These are phyloP conservation scores for Spathaspora gorwiae DNA, from an alignment of 805 yeast genomes.

Conservation along the genomic window DNA sequence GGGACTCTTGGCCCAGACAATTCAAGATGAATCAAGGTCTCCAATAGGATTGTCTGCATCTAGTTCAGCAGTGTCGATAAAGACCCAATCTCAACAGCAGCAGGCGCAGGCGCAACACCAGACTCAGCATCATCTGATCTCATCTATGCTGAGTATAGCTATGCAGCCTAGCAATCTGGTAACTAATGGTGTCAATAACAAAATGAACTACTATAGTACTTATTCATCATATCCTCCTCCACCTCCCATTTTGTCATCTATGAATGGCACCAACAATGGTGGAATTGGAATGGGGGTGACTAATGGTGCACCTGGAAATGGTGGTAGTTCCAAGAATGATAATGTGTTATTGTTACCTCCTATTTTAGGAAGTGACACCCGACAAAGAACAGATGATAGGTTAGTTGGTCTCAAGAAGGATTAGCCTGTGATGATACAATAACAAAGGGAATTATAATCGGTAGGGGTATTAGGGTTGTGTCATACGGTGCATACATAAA, in stretches of 20 bases:
- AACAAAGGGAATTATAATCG: too few relatives aligned
- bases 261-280: background rate
- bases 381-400: background rate
- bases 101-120: background rate
- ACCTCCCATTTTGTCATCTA: slow-evolving; percentile 7
- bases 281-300: background rate
- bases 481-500: background rate
- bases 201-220: slow-evolving; percentile 1
- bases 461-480: background rate
- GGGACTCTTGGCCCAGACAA: slow-evolving; percentile 11
- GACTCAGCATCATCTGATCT: background rate
- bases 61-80: background rate
- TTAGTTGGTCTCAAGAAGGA: background rate
- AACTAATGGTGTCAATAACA: background rate
- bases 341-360: slow-evolving; percentile 12
- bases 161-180: background rate
- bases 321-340: background rate
- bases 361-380: slow-evolving; percentile 6
- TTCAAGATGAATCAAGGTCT: background rate
- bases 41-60: slow-evolving; percentile 1
- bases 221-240: slow-evolving; percentile 11
- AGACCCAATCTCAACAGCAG: background rate
- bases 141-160: background rate
- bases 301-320: background rate
- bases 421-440: too few relatives aligned